Percentiles rank a stretch among this genome's conserved stretches.
Evolutionary conservation across 2,329 filamentous ascomycete genomes (phyloP).

Genomic region (Penicillium sp.): DNA sequence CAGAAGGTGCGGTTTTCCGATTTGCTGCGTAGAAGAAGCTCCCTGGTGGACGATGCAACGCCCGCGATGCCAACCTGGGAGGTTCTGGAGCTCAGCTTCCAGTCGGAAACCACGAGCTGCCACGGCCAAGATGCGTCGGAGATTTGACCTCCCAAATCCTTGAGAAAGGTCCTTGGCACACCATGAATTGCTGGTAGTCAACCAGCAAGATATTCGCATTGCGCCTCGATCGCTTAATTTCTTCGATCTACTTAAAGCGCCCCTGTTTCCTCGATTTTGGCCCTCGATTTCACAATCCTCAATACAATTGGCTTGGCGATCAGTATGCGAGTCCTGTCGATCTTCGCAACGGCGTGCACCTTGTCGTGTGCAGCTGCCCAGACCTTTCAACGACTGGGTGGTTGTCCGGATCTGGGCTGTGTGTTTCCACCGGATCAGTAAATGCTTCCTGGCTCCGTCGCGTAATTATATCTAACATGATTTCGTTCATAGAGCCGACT

Average conservation of each 20-base stretch:
- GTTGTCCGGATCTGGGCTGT: slow-evolving; percentile 61
- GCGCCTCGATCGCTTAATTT: background rate
- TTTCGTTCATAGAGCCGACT: slow-evolving; percentile 65
- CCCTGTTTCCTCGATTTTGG: background rate
- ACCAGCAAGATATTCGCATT: background rate
- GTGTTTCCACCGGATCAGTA: slow-evolving; percentile 64
- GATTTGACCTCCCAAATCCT: background rate
- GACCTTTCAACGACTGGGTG: slow-evolving; percentile 60
- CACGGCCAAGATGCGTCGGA: slow-evolving; percentile 1
- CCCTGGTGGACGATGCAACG: background rate
- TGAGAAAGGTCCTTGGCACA: background rate
- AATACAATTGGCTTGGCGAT: background rate
- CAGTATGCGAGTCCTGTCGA: background rate
- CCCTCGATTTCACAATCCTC: background rate
- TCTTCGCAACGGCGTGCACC: slow-evolving; percentile 25
- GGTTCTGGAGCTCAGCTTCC: background rate
- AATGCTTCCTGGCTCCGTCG: slow-evolving; percentile 26
- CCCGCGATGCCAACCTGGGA: background rate
- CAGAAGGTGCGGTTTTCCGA: background rate
- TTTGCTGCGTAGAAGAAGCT: background rate
- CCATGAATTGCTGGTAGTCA: background rate
- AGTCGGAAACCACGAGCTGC: background rate
- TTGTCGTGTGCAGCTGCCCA: slow-evolving; percentile 46
- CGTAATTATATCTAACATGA: background rate
- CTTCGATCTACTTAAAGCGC: background rate